Evolutionary conservation across 2,329 filamentous ascomycete genomes (phyloP), one percentile per base, ranked within the genome.

Genomic region (Aureobasidium sp.): DNA sequence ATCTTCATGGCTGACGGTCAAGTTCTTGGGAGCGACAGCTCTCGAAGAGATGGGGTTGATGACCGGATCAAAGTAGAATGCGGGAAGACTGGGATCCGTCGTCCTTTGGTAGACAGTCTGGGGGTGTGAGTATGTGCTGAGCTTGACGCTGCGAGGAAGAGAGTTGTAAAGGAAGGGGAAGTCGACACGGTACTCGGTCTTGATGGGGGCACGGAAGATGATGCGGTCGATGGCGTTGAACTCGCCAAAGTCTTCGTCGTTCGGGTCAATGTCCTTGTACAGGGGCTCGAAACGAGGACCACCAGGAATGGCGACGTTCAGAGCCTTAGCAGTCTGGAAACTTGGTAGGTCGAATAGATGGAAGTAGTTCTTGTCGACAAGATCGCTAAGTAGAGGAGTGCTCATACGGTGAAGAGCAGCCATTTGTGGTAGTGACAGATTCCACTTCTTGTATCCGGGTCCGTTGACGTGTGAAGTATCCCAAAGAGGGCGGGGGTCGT

Each of bases 141-240:
- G 80, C 72, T 93, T 90, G 33, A 99, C 94, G 70, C 94, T 97
- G 69, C 95, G 84, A 1, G 94, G 95, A 6, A 99, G 81, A 19
- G 93, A 96, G 73, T 99, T 99, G 78, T 99, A 99, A 6, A 99
- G 81, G 73, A 88, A 97, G 0, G 94, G 94, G 73, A 90, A 97
- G 0, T 91, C 91, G 47, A 99, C 94, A 49, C 93, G 86, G 70
- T 95, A 97, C 76, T 99, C 94, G 9, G 93, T 99, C 68, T 93
- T 86, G 66, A 97, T 95, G 0, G 93, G 92, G 50, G 89, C 88
- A 66, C 94, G 89, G 82, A 99, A 99, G 68, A 99, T 99, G 76
- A 99, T 99, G 68, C 95, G 90, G 71, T 99, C 94, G 69, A 99
- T 99, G 37, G 94, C 94, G 71, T 99, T 99, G 81, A 99, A 99